Evolutionary conservation across 1,284 basidiomycete species (phyloP).

Genomic region (Amylostereum chailletii): DNA sequence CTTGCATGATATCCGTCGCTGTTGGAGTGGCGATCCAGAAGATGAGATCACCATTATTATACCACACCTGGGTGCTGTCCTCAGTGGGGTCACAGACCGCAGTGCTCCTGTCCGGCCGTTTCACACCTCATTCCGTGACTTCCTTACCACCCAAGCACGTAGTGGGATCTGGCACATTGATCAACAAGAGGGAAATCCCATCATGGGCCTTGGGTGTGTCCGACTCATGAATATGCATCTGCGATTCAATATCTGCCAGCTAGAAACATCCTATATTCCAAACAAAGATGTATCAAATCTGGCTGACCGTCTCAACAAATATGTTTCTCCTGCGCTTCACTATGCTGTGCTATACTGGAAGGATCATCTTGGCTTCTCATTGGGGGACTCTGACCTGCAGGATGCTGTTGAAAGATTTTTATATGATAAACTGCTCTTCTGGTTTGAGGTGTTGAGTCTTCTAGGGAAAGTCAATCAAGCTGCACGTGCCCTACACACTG

Average conservation of each 20-base stretch:
- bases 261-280: neutral
- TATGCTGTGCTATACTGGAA: neutral
- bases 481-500: neutral
- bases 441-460: neutral
- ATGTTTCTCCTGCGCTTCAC: neutral
- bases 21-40: neutral
- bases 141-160: neutral
- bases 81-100: neutral
- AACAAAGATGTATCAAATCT: neutral
- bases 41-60: neutral
- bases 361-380: neutral
- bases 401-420: neutral
- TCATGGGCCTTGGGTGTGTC: neutral
- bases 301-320: neutral
- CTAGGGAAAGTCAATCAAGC: neutral
- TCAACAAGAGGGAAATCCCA: neutral
- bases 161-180: neutral
- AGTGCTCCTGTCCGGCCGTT: neutral
- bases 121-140: neutral
- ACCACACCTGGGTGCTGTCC: neutral
- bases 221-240: neutral
- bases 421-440: neutral
- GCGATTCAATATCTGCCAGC: neutral
- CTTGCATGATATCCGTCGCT: neutral
- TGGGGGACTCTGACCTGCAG: neutral